phyloP scores from a whole-genome alignment of 2,329 filamentous ascomycete genomes.

The Coleophoma crateriformis region DNA sequence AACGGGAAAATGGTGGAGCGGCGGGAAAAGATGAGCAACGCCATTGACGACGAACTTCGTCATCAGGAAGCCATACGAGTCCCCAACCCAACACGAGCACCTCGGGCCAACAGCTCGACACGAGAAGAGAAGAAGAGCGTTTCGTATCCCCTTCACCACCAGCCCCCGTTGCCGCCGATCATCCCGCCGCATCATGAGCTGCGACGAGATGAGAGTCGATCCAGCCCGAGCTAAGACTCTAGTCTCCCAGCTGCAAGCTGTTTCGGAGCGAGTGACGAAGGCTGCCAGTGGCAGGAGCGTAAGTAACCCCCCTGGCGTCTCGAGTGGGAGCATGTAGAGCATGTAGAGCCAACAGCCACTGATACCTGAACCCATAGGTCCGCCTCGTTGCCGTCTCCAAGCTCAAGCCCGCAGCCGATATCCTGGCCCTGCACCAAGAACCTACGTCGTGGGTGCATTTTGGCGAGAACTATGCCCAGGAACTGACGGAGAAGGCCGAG shows the following conservation, averaged over 20 bases:
- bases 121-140: too few species aligned
- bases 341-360: conserved; percentile 2
- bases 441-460: conserved; percentile 67
- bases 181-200: not conserved
- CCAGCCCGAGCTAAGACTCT: conserved; percentile 57
- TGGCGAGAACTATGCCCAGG: conserved; percentile 94
- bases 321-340: too few species aligned
- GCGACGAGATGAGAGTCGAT: conserved; percentile 50
- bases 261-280: conserved; percentile 51
- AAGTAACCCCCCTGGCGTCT: conserved; percentile 23
- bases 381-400: conserved; percentile 94
- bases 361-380: conserved; percentile 42
- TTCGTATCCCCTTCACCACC: too few species aligned
- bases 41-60: too few species aligned
- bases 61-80: too few species aligned
- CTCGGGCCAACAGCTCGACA: too few species aligned
- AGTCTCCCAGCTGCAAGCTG: conserved; percentile 53
- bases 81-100: too few species aligned
- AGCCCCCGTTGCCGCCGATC: too few species aligned
- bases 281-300: conserved; percentile 49
- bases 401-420: conserved; percentile 87
- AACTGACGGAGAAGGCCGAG: conserved; percentile 79
- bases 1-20: not conserved
- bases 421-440: conserved; percentile 71
- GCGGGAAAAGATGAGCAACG: not conserved